Percentiles rank a stretch among this genome's conserved stretches.
Evolutionary conservation across 306 rosid species (phyloP).

Genomic region (Dalbergia cultrata): DNA sequence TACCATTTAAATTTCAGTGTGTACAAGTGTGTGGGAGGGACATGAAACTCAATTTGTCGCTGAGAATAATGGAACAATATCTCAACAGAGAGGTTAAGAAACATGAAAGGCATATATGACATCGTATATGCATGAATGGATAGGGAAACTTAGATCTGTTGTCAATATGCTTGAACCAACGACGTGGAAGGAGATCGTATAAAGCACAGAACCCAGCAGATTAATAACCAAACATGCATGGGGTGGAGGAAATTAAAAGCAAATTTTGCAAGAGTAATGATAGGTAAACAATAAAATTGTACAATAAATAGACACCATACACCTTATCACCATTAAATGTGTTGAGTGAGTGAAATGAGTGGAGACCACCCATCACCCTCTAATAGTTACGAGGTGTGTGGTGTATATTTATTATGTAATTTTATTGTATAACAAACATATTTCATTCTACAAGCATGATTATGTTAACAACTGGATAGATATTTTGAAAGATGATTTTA

Average conservation of each 20-base stretch:
- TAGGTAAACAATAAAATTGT: too few relatives aligned
- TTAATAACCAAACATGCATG: slow-evolving; percentile 1
- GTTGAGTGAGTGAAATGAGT: too few relatives aligned
- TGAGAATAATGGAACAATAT: slow-evolving; percentile 20
- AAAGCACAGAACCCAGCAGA: slow-evolving; percentile 37
- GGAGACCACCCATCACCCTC: too few relatives aligned
- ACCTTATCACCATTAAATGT: too few relatives aligned
- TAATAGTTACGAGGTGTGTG: too few relatives aligned
- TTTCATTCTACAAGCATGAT: slow-evolving; percentile 20
- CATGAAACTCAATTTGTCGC: background rate
- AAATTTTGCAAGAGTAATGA: slow-evolving; percentile 7
- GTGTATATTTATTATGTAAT: too few relatives aligned
- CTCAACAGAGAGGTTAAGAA: slow-evolving; percentile 24
- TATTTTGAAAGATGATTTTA: too few relatives aligned
- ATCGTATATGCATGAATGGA: background rate
- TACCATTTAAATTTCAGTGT: too few relatives aligned
- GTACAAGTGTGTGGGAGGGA: background rate
- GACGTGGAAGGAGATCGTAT: slow-evolving; percentile 17
- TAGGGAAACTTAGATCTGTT: background rate
- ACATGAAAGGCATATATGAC: slow-evolving; percentile 25
- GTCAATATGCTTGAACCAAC: background rate
- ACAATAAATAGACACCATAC: too few relatives aligned
- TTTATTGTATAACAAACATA: too few relatives aligned
- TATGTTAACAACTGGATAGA: slow-evolving; percentile 21
- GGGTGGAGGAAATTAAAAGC: background rate